Evolutionary conservation across 371 early-diverging fungal species (phyloP).

Genomic region (Circinella minor): DNA sequence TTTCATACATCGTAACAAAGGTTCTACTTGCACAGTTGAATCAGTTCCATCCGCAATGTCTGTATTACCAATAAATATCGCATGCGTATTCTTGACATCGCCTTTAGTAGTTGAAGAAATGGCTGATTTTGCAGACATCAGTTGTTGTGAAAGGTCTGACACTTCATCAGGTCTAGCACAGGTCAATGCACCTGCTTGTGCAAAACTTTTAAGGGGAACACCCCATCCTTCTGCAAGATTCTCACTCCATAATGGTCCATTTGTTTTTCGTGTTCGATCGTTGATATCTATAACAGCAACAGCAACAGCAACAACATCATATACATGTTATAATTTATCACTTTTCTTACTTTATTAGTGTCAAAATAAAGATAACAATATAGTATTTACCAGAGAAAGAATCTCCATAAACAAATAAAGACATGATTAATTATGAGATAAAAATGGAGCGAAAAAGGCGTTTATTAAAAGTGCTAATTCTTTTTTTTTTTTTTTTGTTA

Average conservation of each 20-base stretch:
- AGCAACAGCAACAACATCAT: background rate
- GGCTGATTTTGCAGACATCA: conserved; percentile 6
- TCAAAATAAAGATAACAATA: background rate
- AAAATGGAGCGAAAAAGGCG: background rate
- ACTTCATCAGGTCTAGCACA: conserved; percentile 19
- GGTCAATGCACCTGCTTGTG: conserved; percentile 31
- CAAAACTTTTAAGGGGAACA: conserved; percentile 30
- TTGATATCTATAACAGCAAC: conserved; percentile 11
- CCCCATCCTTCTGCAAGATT: conserved; percentile 36
- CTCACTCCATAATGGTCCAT: conserved; percentile 50
- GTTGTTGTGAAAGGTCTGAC: conserved; percentile 13
- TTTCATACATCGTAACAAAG: conserved; percentile 17
- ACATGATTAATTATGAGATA: background rate
- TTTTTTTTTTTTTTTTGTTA: too few relatives aligned
- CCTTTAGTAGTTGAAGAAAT: conserved; percentile 12
- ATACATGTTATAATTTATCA: too few relatives aligned
- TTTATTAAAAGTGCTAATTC: background rate
- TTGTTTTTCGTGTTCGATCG: conserved; percentile 28
- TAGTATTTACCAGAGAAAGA: conserved; percentile 56
- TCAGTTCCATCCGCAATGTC: conserved; percentile 21
- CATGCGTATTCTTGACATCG: conserved; percentile 26
- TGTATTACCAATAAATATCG: conserved; percentile 41
- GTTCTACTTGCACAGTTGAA: conserved; percentile 4
- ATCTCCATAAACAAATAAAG: conserved; percentile 31
- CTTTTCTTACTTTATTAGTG: too few relatives aligned